Percentiles rank a stretch among this genome's conserved stretches.
Evolutionary conservation across 164 flowering plant genomes (phyloP).

Genomic region (Cinnamomum chago): DNA sequence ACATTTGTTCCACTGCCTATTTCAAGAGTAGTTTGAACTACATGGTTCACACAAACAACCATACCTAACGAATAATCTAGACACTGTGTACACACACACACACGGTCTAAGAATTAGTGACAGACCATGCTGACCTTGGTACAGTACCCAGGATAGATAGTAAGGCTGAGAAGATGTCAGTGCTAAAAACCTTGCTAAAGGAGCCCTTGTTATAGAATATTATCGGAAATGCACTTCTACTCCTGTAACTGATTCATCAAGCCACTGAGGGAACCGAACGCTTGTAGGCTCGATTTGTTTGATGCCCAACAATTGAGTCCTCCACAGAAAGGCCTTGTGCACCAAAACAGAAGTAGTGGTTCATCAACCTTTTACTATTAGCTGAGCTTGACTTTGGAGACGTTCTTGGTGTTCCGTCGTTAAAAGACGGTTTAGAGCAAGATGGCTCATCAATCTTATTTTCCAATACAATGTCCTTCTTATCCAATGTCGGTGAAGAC

Average conservation of each 20-base stretch:
- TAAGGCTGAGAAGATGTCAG: background rate
- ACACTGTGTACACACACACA: background rate
- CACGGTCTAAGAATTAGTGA: background rate
- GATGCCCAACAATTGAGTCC: conserved; percentile 19
- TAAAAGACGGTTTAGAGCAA: conserved; percentile 12
- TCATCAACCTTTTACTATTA: conserved; percentile 58
- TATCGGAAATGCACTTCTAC: background rate
- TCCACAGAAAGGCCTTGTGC: conserved; percentile 57
- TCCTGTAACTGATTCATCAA: conserved; percentile 7
- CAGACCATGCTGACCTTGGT: background rate
- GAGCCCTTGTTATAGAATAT: background rate
- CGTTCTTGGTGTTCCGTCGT: conserved; percentile 1
- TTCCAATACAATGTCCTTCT: conserved; percentile 13
- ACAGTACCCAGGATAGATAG: background rate
- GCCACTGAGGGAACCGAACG: conserved; percentile 23
- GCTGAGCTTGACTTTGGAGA: conserved; percentile 27
- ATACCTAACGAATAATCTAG: background rate
- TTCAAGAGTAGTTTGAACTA: too few species aligned
- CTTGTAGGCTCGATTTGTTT: conserved; percentile 17
- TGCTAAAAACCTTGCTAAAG: background rate
- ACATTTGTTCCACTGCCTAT: too few species aligned
- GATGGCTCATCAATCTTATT: conserved; percentile 27
- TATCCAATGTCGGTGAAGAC: conserved; percentile 39
- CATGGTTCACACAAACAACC: background rate
- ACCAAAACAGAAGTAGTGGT: conserved; percentile 72